These are phyloP conservation scores for Auriscalpium vulgare DNA, from an alignment of 768 basidiomycete genomes.

Conservation along the genomic window DNA sequence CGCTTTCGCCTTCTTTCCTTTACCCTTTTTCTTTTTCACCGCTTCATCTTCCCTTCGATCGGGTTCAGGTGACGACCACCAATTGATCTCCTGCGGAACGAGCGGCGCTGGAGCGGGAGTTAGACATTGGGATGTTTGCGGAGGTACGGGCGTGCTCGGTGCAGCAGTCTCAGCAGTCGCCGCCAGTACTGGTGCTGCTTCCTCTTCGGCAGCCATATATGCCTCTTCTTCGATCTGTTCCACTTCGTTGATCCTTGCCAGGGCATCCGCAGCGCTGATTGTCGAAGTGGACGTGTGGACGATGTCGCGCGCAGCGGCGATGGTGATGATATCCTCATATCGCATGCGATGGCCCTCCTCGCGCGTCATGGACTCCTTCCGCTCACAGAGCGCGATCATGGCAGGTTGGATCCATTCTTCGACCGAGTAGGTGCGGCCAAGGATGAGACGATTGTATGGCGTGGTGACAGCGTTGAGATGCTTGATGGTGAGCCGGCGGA, in stretches of 20 bases:
- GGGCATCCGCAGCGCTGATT: background rate
- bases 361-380: background rate
- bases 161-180: background rate
- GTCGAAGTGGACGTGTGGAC: background rate
- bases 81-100: no score
- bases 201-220: background rate
- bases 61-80: no score
- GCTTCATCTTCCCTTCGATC: no score
- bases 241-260: background rate
- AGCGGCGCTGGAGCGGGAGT: background rate
- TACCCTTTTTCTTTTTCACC: no score
- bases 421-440: conserved; percentile 1
- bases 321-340: conserved; percentile 4
- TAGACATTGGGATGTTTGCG: background rate
- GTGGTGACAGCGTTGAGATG: background rate
- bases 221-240: background rate
- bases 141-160: background rate
- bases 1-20: no score
- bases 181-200: background rate
- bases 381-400: conserved; percentile 2
- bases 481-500: conserved; percentile 11
- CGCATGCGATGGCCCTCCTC: conserved; percentile 2
- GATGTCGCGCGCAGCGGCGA: conserved; percentile 2
- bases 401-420: conserved; percentile 6
- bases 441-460: conserved; percentile 1